These are phyloP conservation scores for button mushroom (Agaricus bisporus) DNA, from an alignment of 768 basidiomycete genomes.

Conservation along the genomic window DNA sequence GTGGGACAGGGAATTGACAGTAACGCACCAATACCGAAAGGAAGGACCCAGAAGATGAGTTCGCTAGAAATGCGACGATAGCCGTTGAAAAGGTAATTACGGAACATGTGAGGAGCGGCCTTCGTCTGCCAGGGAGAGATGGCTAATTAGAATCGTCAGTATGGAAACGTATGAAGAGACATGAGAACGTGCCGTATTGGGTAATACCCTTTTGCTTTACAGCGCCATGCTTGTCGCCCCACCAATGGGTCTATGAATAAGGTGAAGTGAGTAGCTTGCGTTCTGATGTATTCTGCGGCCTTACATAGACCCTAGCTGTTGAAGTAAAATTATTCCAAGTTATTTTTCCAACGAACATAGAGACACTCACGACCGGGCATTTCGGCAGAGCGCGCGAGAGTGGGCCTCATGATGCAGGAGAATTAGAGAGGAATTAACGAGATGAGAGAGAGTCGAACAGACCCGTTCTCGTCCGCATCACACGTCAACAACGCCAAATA, in stretches of 20 bases:
- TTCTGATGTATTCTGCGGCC: conserved; percentile 17
- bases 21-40: conserved; percentile 66
- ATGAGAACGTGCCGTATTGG: conserved; percentile 64
- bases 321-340: neutral
- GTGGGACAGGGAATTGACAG: neutral
- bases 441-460: conserved; percentile 9
- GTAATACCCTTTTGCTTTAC: conserved; percentile 68
- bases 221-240: conserved; percentile 65
- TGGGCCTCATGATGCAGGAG: conserved; percentile 50
- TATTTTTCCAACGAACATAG: neutral
- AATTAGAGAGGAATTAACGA: conserved; percentile 14
- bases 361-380: conserved; percentile 76
- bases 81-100: conserved; percentile 82
- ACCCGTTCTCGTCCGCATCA: conserved; percentile 29
- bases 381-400: conserved; percentile 53
- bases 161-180: neutral
- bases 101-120: conserved; percentile 64
- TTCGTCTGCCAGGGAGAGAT: conserved; percentile 80
- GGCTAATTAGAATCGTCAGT: conserved; percentile 33
- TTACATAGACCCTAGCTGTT: conserved; percentile 77
- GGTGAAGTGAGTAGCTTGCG: neutral
- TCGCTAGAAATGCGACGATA: conserved; percentile 71
- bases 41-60: conserved; percentile 72
- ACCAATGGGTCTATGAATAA: conserved; percentile 70
- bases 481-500: conserved; percentile 25